phyloP scores from a whole-genome alignment of 768 basidiomycete species.

The Chlorophyllum brunneum region DNA sequence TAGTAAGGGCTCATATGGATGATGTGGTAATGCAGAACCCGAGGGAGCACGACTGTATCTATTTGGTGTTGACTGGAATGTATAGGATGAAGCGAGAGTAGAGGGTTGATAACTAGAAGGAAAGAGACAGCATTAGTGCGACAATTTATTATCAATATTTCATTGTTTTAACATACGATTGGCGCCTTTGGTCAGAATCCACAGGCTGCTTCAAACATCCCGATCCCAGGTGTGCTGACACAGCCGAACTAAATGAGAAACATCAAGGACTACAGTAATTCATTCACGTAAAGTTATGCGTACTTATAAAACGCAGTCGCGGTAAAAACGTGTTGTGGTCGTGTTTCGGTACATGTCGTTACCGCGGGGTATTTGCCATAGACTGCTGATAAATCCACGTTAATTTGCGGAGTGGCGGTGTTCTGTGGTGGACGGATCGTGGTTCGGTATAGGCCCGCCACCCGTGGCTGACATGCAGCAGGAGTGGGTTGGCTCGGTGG shows the following conservation, averaged over 20 bases:
- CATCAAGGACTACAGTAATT: background rate
- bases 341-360: background rate
- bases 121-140: background rate
- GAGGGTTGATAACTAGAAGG: background rate
- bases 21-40: background rate
- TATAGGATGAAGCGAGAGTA: background rate
- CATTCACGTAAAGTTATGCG: background rate
- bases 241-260: constrained; percentile 40
- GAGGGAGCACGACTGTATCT: background rate
- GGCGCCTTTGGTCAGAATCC: background rate
- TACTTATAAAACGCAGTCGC: constrained; percentile 57
- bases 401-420: background rate
- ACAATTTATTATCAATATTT: background rate
- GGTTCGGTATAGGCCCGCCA: background rate
- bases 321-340: constrained; percentile 2
- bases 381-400: background rate
- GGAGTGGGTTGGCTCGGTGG: background rate
- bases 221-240: constrained; percentile 38
- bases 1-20: background rate
- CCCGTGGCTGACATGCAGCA: background rate
- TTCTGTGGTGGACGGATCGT: background rate
- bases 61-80: background rate
- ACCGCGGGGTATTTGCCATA: constrained; percentile 4
- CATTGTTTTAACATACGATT: constrained; percentile 5
- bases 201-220: background rate